Conservation (phyloP, 148 eudicot species). For the Rhododendron molle region DNA sequence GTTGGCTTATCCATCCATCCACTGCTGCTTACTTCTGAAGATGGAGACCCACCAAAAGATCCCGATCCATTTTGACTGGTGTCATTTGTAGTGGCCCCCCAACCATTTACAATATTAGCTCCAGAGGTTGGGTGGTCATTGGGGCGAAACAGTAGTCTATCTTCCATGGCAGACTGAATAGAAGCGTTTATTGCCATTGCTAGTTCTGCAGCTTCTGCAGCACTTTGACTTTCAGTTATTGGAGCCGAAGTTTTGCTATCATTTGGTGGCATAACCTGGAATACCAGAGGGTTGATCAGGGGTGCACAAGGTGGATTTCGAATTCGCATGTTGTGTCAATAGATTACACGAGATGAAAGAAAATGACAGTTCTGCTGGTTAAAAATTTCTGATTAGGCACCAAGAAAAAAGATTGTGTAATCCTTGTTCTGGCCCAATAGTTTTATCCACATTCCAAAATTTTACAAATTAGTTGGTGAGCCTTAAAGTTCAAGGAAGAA, state of each 20-base stretch:
- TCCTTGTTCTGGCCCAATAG: neutral
- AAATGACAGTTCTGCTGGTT: neutral
- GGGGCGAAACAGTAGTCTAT: conserved; percentile 6
- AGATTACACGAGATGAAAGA: neutral
- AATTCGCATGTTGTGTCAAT: neutral
- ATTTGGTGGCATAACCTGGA: conserved; percentile 27
- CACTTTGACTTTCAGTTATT: conserved; percentile 10
- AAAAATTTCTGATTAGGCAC: neutral
- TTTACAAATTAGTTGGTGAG: neutral
- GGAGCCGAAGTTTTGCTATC: conserved; percentile 19
- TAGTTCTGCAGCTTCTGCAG: conserved; percentile 17
- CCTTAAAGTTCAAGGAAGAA: neutral
- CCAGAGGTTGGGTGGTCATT: conserved; percentile 21
- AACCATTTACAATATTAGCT: conserved; percentile 25
- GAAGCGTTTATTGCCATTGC: conserved; percentile 18
- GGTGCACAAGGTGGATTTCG: neutral
- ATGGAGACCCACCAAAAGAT: conserved; percentile 20
- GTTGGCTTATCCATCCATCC: conserved; percentile 41
- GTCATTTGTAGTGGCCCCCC: conserved; percentile 19
- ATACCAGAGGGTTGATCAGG: conserved; percentile 1
- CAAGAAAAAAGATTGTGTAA: neutral
- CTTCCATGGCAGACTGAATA: conserved; percentile 16
- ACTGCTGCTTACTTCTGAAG: conserved; percentile 35
- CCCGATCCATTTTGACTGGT: conserved; percentile 31
- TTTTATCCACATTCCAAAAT: neutral